Evolutionary conservation across 78 protist species (phyloP).

Genomic region (Protostelium mycophagum): DNA sequence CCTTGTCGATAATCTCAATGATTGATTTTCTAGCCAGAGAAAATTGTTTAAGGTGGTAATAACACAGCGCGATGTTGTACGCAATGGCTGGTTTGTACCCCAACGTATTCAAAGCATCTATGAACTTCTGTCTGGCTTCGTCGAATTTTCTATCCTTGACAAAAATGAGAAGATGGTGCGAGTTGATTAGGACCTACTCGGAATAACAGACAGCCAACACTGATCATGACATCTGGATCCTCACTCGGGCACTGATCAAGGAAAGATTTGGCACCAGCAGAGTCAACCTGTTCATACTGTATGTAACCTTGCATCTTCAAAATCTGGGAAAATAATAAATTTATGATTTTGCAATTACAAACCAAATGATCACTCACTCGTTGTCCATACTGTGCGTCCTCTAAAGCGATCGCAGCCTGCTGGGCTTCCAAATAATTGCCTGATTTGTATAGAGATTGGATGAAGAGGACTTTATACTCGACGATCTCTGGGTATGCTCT

Average conservation of each 20-base stretch:
- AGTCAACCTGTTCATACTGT: conserved; percentile 69
- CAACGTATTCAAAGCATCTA: conserved; percentile 18
- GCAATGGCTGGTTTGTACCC: conserved; percentile 69
- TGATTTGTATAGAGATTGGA: conserved; percentile 72
- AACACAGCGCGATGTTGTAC: conserved; percentile 77
- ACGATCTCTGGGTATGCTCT: conserved; percentile 33
- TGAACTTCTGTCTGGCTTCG: conserved; percentile 36
- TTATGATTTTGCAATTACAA: not conserved
- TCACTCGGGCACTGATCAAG: conserved; percentile 30
- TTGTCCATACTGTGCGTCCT: not conserved
- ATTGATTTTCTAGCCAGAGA: conserved; percentile 64
- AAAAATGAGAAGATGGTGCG: not conserved
- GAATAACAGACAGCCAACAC: conserved; percentile 33
- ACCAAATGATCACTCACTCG: not conserved
- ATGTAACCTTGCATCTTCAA: conserved; percentile 47
- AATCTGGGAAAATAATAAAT: not conserved
- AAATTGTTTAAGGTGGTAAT: conserved; percentile 56
- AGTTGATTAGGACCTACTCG: not conserved
- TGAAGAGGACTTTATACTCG: conserved; percentile 64
- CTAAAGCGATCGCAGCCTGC: conserved; percentile 6
- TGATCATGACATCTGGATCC: conserved; percentile 52
- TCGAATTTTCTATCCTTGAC: conserved; percentile 45
- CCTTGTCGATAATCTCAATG: conserved; percentile 73
- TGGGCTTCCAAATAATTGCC: conserved; percentile 59
- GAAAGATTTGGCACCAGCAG: conserved; percentile 8